Evolutionary conservation across 1,139 yeast species (phyloP), one percentile per base, ranked within the genome.

Genomic region (Meyerozyma elateridarum): DNA sequence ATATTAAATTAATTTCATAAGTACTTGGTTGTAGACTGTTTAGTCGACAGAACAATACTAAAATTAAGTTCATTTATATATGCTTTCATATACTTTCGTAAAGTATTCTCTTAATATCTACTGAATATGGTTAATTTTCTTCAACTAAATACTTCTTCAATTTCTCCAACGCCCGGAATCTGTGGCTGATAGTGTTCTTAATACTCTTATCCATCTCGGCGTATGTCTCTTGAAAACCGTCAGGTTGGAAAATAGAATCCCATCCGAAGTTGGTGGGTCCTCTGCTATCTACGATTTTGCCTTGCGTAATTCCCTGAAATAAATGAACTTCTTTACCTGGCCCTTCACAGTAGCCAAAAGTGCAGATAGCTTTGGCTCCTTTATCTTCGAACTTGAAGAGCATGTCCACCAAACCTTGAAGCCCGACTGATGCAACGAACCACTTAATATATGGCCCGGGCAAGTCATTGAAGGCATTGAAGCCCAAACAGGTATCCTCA

Each of bases 381-480:
- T 88, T 88, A 56, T 87, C 85, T 34, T 81, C 88, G 52, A 84
- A 91, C 32, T 84, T 85, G 41, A 62, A 74, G 28, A 93, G 66
- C 81, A 91, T 71, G 46, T 83, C 77, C 34, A 80, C 85, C 37
- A 88, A 62, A 3, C 89, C 91, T 14, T 70, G 73, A 32, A 83
- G 68, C 1, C 95, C 95, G 41, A 88, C 56, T 11, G 76, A 61
- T 38, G 78, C 62, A 30, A 85, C 73, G 59, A 89, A 89, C 97
- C 97, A 89, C 58, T 89, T 89, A 56, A 78, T 74, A 46, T 74
- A 69, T 1, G 98, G 97, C 6, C 99, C 99, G 1, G 99, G 99
- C 35, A 93, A 71, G 40, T 71, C 66, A 33, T 84, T 79, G 53
- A 83, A 70, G 2, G 95, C 96, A 36, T 70, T 72, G 56, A 84